These are phyloP conservation scores for Babesia ovis DNA, from an alignment of 169 alveolate species.

Conservation along the genomic window DNA sequence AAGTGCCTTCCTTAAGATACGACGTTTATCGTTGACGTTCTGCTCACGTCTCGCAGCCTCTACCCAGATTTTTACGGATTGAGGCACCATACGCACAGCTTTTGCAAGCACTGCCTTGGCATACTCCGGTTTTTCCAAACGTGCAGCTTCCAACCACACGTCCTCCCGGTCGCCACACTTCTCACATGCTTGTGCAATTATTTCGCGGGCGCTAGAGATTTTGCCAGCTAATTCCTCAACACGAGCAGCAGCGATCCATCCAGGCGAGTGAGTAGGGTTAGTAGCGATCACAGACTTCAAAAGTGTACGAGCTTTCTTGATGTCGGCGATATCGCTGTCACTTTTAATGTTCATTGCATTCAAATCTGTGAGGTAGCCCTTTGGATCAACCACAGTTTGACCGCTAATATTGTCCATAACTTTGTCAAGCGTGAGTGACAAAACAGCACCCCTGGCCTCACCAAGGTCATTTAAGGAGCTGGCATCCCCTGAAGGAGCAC, in stretches of 20 bases:
- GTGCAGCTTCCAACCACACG: conserved; percentile 98
- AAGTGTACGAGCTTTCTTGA: conserved; percentile 90
- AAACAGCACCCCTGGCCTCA: conserved; percentile 91
- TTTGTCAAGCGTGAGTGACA: conserved; percentile 90
- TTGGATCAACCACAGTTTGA: conserved; percentile 94
- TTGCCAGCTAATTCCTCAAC: conserved; percentile 94
- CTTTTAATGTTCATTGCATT: conserved; percentile 81
- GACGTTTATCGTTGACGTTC: conserved; percentile 83
- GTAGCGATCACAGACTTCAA: conserved; percentile 88
- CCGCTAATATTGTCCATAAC: conserved; percentile 92
- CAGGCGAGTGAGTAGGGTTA: conserved; percentile 95
- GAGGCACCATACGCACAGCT: conserved; percentile 86
- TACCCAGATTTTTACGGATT: conserved; percentile 93
- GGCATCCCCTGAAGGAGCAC: conserved; percentile 74
- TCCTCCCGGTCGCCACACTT: conserved; percentile 96
- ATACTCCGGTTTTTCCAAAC: conserved; percentile 93
- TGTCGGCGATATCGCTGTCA: conserved; percentile 92
- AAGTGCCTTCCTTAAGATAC: conserved; percentile 92
- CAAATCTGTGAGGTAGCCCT: conserved; percentile 92
- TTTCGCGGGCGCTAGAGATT: conserved; percentile 92
- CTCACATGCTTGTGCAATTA: conserved; percentile 93
- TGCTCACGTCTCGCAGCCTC: conserved; percentile 93
- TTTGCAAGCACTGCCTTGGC: conserved; percentile 92
- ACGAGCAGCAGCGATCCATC: conserved; percentile 99
- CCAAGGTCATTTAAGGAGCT: conserved; percentile 85